These are phyloP conservation scores for Vicia faba DNA, from an alignment of 306 rosid genomes.

Conservation along the genomic window DNA sequence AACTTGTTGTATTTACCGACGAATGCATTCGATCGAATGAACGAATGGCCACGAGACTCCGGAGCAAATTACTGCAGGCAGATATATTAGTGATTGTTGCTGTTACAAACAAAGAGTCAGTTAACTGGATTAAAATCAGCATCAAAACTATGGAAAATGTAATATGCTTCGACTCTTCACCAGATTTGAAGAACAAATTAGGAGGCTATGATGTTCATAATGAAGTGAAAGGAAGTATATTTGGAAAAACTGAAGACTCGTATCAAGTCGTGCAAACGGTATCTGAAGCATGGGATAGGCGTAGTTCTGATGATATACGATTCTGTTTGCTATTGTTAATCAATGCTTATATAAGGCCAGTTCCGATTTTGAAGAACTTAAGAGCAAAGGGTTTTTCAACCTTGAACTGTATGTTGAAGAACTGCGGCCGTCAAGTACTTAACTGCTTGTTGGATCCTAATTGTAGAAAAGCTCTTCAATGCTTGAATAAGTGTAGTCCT, in stretches of 20 bases:
- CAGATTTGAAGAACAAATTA: conserved; percentile 55
- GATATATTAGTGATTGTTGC: conserved; percentile 71
- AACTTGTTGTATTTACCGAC: conserved; percentile 71
- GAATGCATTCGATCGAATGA: conserved; percentile 38
- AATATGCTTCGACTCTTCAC: conserved; percentile 73
- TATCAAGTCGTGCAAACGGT: conserved; percentile 61
- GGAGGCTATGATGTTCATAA: conserved; percentile 60
- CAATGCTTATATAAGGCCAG: conserved; percentile 80
- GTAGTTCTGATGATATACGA: conserved; percentile 77
- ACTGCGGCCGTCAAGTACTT: conserved; percentile 78
- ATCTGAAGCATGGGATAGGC: conserved; percentile 79
- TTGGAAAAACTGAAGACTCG: conserved; percentile 52
- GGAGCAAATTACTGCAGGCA: conserved; percentile 40
- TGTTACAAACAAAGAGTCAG: conserved; percentile 57
- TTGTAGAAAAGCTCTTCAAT: conserved; percentile 84
- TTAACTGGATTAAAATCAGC: conserved; percentile 50
- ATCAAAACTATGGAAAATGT: conserved; percentile 46
- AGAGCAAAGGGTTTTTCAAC: conserved; percentile 84
- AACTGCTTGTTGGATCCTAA: conserved; percentile 79
- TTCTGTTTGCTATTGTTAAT: conserved; percentile 77
- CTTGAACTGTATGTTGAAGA: conserved; percentile 72
- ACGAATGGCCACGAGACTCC: conserved; percentile 34
- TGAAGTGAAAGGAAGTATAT: conserved; percentile 45
- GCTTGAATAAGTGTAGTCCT: conserved; percentile 80
- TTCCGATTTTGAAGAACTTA: conserved; percentile 73